Evolutionary conservation across 202 grass and related monocot genomes (phyloP), one percentile per base, ranked within the genome.

Genomic region (Elaeis oleifera): DNA sequence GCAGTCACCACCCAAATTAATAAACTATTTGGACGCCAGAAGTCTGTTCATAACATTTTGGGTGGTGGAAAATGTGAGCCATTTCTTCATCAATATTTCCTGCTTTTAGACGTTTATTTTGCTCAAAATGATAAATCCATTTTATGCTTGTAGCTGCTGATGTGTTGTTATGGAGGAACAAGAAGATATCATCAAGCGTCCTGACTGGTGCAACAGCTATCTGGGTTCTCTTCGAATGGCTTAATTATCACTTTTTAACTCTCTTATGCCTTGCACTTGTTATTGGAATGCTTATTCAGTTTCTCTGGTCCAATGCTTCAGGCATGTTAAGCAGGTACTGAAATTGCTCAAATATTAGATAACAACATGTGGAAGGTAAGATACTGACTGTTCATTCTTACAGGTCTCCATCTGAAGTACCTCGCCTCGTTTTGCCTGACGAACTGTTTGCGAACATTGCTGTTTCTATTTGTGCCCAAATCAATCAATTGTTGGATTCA

Each of bases 101-200:
- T 36, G 1, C 18, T 21, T 54, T 52, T 5, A 0, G 1, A 11
- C 54, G 60, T 56, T 50, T 21, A 49, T 28, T 1, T 23, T 39
- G 3, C 2, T 24, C 49, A 49, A n/a, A 32, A 53, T 18, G 49
- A 28, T 71, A 50, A 59, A 61, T 20, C 8, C 50, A 8, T 32
- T 60, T 58, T 53, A 1, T 16, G 13, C 67, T 49, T 8, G 8
- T 53, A 90, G 91, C 92, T 16, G 92, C 92, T 16, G 92, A 96
- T 69, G 84, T 96, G 51, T 65, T 96, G n/a, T 53, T 96, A 53
- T 96, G 92, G 92, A 78, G 92, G 78, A 91, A 96, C 81, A 97
- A 84, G 71, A 97, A 97, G 72, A 92, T 89, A 13, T 97, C 92
- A 3, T 89, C 84, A 0, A 86, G 88, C 27, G 74, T 89, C 8